phyloP scores from a whole-genome alignment of 768 basidiomycete genomes.

The Tylopilus sp. region DNA sequence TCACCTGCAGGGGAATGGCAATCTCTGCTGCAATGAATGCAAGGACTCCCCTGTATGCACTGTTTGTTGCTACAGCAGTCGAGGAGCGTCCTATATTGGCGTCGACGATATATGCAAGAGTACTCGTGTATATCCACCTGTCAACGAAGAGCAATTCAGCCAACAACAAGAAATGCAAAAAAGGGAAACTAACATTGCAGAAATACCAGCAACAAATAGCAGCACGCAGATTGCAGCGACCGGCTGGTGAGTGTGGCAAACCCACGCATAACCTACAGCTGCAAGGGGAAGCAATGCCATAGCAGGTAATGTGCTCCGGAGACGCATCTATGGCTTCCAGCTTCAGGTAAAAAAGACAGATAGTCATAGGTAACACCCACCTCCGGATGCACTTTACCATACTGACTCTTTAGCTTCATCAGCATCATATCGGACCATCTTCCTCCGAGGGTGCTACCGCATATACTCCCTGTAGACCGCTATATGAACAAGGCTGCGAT shows the following conservation, averaged over 20 bases:
- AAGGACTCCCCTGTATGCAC: slow-evolving; percentile 63
- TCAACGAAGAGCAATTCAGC: not conserved
- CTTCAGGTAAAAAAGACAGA: not conserved
- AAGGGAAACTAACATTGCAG: slow-evolving; percentile 34
- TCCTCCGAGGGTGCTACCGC: slow-evolving; percentile 57
- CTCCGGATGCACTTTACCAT: slow-evolving; percentile 57
- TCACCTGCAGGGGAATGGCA: slow-evolving; percentile 67
- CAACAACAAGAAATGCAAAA: not conserved
- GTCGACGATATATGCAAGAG: slow-evolving; percentile 84
- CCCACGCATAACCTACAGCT: slow-evolving; percentile 73
- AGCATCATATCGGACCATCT: slow-evolving; percentile 53
- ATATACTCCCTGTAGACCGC: slow-evolving; percentile 39
- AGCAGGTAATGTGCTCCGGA: slow-evolving; percentile 57
- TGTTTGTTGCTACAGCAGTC: slow-evolving; percentile 72
- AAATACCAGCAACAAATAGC: slow-evolving; percentile 70
- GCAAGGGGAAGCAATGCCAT: slow-evolving; percentile 53
- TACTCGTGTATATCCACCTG: slow-evolving; percentile 60
- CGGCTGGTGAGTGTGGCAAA: slow-evolving; percentile 58
- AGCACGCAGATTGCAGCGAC: slow-evolving; percentile 68
- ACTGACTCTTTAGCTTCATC: slow-evolving; percentile 36
- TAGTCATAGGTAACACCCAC: slow-evolving; percentile 32
- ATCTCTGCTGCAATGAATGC: slow-evolving; percentile 73
- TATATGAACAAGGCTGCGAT: not conserved
- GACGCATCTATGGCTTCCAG: slow-evolving; percentile 54
- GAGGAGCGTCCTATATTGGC: slow-evolving; percentile 81